These are phyloP conservation scores for Batkoa obscura DNA, from an alignment of 371 early-diverging fungal species.

Conservation along the genomic window DNA sequence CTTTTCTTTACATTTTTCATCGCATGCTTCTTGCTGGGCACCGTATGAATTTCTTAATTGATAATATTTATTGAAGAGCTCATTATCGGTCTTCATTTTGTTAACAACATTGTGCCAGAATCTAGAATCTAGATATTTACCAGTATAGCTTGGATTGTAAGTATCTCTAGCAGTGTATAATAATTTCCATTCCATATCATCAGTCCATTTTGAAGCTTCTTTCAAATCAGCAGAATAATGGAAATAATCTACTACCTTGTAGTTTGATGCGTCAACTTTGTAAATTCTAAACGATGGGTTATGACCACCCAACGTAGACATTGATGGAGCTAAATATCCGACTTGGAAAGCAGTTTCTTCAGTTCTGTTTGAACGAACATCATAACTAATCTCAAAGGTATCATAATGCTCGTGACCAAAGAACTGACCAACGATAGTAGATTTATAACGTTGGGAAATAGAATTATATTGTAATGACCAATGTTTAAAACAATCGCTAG, in stretches of 20 bases:
- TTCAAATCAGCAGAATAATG: conserved; percentile 5
- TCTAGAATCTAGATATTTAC: background rate
- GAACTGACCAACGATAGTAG: conserved; percentile 9
- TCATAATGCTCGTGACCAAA: conserved; percentile 10
- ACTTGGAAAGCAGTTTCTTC: background rate
- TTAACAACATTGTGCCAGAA: conserved; percentile 3
- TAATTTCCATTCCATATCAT: background rate
- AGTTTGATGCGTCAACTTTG: conserved; percentile 7
- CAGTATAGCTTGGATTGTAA: background rate
- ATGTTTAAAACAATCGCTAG: background rate
- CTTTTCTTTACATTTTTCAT: background rate
- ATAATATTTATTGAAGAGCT: background rate
- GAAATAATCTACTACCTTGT: conserved; percentile 6
- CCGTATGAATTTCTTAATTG: background rate
- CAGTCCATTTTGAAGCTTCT: background rate
- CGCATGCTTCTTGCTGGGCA: background rate
- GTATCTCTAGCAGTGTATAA: background rate
- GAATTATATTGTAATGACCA: background rate
- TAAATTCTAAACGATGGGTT: conserved; percentile 11
- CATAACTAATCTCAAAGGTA: conserved; percentile 8
- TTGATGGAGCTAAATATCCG: conserved; percentile 9
- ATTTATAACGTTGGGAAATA: conserved; percentile 7
- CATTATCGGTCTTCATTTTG: background rate
- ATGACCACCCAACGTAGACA: conserved; percentile 8
- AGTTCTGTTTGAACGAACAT: background rate